Evolutionary conservation across 176 grass and related monocot genomes (phyloP).

Genomic region (Ensete ventricosum): DNA sequence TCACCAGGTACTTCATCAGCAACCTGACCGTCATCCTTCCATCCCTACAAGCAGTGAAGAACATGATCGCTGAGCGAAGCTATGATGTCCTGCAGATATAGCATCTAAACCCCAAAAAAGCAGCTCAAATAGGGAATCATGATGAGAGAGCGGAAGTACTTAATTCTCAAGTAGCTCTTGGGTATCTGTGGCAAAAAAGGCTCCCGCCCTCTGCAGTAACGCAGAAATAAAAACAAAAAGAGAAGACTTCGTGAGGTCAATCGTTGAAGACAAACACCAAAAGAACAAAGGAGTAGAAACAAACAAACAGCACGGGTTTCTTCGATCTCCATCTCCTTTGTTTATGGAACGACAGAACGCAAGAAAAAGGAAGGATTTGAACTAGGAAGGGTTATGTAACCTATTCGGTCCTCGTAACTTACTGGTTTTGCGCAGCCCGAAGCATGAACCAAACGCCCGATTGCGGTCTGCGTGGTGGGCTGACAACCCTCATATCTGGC

Average conservation of each 20-base stretch:
- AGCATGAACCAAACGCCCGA: conserved; percentile 65
- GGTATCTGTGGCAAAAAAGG: conserved; percentile 93
- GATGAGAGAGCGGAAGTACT: conserved; percentile 32
- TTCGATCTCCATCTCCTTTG: no score
- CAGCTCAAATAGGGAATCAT: not conserved
- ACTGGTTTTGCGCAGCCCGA: conserved; percentile 62
- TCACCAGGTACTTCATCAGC: conserved; percentile 74
- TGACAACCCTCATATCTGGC: conserved; percentile 25
- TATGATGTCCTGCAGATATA: not conserved
- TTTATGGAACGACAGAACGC: no score
- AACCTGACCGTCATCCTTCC: conserved; percentile 54
- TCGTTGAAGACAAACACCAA: not conserved
- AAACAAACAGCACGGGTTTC: no score
- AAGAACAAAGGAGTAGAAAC: not conserved
- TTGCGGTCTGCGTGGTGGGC: conserved; percentile 33
- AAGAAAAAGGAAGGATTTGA: no score
- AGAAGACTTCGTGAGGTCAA: not conserved
- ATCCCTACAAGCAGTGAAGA: conserved; percentile 50
- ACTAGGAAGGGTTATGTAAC: no score
- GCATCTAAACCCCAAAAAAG: conserved; percentile 13
- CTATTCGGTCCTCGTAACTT: conserved; percentile 19
- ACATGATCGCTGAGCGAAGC: not conserved
- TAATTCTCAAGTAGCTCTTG: conserved; percentile 79
- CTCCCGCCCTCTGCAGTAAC: conserved; percentile 55
- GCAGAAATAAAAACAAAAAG: conserved; percentile 20